Evolutionary conservation across 2,329 filamentous ascomycete genomes (phyloP).

Genomic region (Calonectria pseudoreteaudii): DNA sequence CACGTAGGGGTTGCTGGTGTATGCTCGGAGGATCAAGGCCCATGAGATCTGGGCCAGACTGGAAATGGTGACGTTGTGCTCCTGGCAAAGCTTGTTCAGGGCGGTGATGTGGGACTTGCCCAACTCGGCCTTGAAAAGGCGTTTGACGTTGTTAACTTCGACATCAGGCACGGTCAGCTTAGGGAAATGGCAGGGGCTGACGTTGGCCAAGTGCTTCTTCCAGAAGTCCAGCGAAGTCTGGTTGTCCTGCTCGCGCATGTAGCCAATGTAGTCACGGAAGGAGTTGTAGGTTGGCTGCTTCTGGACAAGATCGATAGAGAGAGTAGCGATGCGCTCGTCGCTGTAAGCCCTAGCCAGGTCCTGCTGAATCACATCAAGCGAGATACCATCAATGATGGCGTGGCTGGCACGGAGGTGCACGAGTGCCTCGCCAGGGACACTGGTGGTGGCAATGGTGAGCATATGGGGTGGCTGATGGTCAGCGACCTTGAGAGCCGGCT

Average conservation of each 20-base stretch:
- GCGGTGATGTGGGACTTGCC: not conserved
- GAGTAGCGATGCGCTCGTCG: not conserved
- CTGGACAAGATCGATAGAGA: not conserved
- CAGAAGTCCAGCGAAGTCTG: not conserved
- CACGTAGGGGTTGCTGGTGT: not conserved
- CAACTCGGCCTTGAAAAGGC: not conserved
- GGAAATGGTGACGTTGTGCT: not conserved
- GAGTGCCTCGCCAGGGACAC: not conserved
- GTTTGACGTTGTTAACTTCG: not conserved
- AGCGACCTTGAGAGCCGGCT: not conserved
- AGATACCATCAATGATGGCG: conserved; percentile 1
- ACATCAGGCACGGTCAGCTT: not conserved
- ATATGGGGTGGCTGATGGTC: not conserved
- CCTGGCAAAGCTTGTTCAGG: conserved; percentile 7
- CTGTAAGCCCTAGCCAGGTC: not conserved
- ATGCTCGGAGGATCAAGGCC: not conserved
- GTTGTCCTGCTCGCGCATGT: not conserved
- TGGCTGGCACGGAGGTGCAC: not conserved
- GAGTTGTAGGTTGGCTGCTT: not conserved
- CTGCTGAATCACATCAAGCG: not conserved
- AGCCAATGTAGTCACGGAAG: not conserved
- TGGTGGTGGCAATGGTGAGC: not conserved
- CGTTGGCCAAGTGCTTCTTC: conserved; percentile 1
- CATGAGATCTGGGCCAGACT: not conserved
- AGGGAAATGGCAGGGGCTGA: not conserved